Evolutionary conservation across 148 eudicot genomes (phyloP).

Genomic region (Vaccinium corymbosum): DNA sequence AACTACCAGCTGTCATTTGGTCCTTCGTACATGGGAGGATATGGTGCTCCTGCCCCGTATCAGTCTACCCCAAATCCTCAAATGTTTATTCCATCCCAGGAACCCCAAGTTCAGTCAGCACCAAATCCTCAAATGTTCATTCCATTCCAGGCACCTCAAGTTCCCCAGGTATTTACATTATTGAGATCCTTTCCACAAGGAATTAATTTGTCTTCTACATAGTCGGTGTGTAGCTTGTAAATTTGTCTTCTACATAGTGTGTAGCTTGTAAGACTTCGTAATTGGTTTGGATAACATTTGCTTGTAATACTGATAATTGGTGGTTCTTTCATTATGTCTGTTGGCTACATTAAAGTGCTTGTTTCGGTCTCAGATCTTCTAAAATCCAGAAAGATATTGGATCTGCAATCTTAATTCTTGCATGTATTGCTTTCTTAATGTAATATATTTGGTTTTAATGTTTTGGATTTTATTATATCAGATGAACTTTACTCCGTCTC

Average conservation of each 20-base stretch:
- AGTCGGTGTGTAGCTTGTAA: neutral
- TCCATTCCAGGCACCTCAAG: slow-evolving; percentile 62
- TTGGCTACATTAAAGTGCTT: neutral
- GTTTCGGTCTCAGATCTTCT: neutral
- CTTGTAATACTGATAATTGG: neutral
- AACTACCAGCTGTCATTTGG: slow-evolving; percentile 47
- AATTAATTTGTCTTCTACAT: neutral
- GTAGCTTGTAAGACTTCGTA: neutral
- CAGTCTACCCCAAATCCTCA: slow-evolving; percentile 49
- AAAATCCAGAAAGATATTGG: neutral
- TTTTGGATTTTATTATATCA: slow-evolving; percentile 17
- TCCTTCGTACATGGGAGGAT: slow-evolving; percentile 36
- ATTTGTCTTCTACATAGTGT: neutral
- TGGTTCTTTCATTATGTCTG: neutral
- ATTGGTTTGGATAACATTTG: neutral
- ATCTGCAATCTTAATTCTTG: neutral
- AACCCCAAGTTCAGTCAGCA: slow-evolving; percentile 46
- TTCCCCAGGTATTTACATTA: slow-evolving; percentile 45
- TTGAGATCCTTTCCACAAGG: neutral
- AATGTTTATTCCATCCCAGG: slow-evolving; percentile 66
- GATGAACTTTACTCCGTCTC: slow-evolving; percentile 58
- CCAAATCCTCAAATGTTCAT: slow-evolving; percentile 53
- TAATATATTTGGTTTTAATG: neutral
- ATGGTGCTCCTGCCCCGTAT: slow-evolving; percentile 46
- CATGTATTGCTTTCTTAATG: neutral